Percentiles rank a stretch among this genome's conserved stretches.
Conservation (phyloP, 2,329 filamentous ascomycete genomes). For the Pseudocercospora ulei region DNA sequence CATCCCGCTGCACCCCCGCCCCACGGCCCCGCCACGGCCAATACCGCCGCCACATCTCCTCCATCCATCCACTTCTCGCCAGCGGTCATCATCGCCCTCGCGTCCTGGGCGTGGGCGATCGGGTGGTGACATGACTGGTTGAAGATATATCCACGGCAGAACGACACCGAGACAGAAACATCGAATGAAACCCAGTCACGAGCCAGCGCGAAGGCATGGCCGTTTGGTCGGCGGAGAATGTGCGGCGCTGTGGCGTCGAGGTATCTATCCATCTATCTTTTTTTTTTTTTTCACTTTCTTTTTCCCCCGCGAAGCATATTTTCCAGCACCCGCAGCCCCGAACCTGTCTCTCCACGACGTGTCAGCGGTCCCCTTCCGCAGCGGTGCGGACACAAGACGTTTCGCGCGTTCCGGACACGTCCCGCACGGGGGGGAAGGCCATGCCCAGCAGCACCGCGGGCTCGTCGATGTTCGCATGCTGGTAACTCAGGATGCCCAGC, state of each 20-base stretch:
- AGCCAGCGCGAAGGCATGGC: too few species aligned
- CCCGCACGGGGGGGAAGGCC: slow-evolving; percentile 44
- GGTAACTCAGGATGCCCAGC: slow-evolving; percentile 72
- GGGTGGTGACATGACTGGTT: slow-evolving; percentile 12
- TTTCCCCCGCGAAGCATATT: too few species aligned
- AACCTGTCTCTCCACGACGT: too few species aligned
- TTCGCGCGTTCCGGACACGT: not conserved
- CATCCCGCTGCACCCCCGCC: slow-evolving; percentile 3
- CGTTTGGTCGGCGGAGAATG: too few species aligned
- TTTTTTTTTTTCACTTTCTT: too few species aligned
- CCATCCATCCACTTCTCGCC: slow-evolving; percentile 1
- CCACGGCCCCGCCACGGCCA: not conserved
- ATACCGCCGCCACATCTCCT: slow-evolving; percentile 1
- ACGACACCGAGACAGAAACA: not conserved
- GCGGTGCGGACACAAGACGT: too few species aligned
- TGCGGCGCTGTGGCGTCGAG: too few species aligned
- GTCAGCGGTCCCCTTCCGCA: too few species aligned
- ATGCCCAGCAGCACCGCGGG: slow-evolving; percentile 71
- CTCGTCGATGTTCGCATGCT: slow-evolving; percentile 67
- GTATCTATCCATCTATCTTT: too few species aligned
- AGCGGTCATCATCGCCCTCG: slow-evolving; percentile 4
- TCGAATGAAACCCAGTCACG: not conserved
- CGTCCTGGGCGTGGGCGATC: slow-evolving; percentile 13
- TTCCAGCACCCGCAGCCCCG: too few species aligned
- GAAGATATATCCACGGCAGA: slow-evolving; percentile 5